phyloP scores from a whole-genome alignment of 2,329 filamentous ascomycete genomes.

The Talaromyces sp. region DNA sequence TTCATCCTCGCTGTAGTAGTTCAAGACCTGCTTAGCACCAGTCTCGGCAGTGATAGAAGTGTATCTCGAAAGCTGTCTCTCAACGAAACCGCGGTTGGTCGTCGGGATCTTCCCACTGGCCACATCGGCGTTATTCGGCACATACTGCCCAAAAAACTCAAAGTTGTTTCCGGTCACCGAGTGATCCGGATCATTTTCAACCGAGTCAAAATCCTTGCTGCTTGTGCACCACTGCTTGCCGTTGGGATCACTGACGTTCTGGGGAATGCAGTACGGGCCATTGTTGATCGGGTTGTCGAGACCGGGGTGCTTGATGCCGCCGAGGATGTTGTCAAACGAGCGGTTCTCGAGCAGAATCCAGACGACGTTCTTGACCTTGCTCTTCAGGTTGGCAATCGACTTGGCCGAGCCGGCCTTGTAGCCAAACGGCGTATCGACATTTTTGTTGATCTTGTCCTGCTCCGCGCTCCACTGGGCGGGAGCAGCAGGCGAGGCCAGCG shows the following conservation, averaged over 20 bases:
- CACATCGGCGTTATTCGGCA: constrained; percentile 33
- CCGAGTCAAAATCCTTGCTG: constrained; percentile 36
- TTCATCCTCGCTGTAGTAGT: constrained; percentile 41
- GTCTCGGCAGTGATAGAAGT: constrained; percentile 24
- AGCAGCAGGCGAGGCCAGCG: constrained; percentile 6
- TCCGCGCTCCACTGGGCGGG: constrained; percentile 1
- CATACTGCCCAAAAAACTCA: constrained; percentile 39
- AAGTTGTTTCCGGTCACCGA: constrained; percentile 40
- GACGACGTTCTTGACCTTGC: constrained; percentile 33
- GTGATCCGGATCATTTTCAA: constrained; percentile 39
- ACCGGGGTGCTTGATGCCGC: constrained; percentile 34
- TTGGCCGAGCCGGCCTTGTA: constrained; percentile 25
- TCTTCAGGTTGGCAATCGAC: constrained; percentile 28
- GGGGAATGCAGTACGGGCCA: constrained; percentile 39
- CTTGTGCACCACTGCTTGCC: constrained; percentile 25
- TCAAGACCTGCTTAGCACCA: constrained; percentile 37
- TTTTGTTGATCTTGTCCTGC: neutral
- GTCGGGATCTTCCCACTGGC: constrained; percentile 25
- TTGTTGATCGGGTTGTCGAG: constrained; percentile 40
- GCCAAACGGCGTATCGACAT: constrained; percentile 1
- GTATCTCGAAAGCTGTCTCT: constrained; percentile 36
- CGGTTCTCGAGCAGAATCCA: constrained; percentile 39
- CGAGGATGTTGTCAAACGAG: constrained; percentile 41
- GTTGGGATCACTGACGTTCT: constrained; percentile 28
- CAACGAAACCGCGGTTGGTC: constrained; percentile 35